Evolutionary conservation across 768 basidiomycete species (phyloP), one percentile per base, ranked within the genome.

Genomic region (Boletellus ananas): DNA sequence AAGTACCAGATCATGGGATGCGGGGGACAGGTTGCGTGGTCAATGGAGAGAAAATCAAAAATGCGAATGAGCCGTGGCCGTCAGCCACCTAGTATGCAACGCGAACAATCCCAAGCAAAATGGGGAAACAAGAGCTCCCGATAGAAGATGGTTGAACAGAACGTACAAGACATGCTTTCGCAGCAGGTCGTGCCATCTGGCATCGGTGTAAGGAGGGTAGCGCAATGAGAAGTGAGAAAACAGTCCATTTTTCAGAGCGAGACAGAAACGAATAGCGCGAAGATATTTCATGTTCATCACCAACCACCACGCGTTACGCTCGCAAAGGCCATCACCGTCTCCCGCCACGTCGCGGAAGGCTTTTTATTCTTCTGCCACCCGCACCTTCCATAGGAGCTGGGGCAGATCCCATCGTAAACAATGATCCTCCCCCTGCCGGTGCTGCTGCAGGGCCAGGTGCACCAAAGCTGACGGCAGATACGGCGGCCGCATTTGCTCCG

Each of bases 391-490:
- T 35, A 4, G 73, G 66, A 21, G 75, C 57, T 16, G 83, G 77
- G 2, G 78, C 74, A 41, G 83, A 72, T 27, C 83, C 83, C 46
- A 84, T 83, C 12, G 81, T 84, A 58, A 84, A 84, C 33, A 84
- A 52, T 3, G 68, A 57, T 45, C 52, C 63, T 7, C 69, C 67
- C 29, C n/a, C n/a, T n/a, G 21, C 46, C 2, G 57, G 16, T 2
- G 75, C 63, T 10, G 74, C 60, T 13, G 70, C 68, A 33, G 64
- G n/a, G 10, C 72, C 62, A 2, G 60, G 8, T 5, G 70, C 69
- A 58, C 72, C 70, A 53, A 82, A 83, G n/a, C 52, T 43, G 23
- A 20, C 70, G 38, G 62, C 64, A 33, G 74, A 59, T n/a, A 72
- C 59, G 31, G 74, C 70, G 45, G 68, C 63, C 20, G 65, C 68